Percentiles rank a stretch among this genome's conserved stretches.
These are phyloP conservation scores for Mycotypha africana DNA, from an alignment of 371 early-diverging fungal genomes.

Conservation along the genomic window DNA sequence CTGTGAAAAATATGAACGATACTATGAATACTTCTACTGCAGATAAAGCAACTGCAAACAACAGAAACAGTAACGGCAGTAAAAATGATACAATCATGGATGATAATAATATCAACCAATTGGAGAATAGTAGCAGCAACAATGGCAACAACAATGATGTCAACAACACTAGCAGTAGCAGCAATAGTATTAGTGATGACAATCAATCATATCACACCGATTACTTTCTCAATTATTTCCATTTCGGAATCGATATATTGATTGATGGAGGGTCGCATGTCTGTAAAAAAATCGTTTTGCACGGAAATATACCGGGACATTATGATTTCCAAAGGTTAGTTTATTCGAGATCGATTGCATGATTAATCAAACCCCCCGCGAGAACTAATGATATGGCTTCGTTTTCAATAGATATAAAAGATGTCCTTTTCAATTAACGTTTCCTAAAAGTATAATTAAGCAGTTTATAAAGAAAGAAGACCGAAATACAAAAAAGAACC, in stretches of 20 bases:
- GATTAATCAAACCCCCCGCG: too few species aligned
- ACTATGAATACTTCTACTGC: background rate
- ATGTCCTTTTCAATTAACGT: slow-evolving; percentile 44
- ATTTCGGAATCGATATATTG: slow-evolving; percentile 67
- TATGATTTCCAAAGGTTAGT: slow-evolving; percentile 67
- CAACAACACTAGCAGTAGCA: background rate
- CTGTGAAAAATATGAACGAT: slow-evolving; percentile 23
- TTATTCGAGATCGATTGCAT: too few species aligned
- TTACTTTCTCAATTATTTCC: slow-evolving; percentile 70
- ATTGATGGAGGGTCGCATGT: slow-evolving; percentile 66
- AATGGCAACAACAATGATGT: too few species aligned
- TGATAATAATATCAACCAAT: too few species aligned
- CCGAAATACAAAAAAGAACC: background rate
- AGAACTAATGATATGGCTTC: too few species aligned
- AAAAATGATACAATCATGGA: too few species aligned
- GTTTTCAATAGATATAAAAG: slow-evolving; percentile 50
- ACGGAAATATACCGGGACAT: slow-evolving; percentile 72
- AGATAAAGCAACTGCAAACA: background rate
- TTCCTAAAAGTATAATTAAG: slow-evolving; percentile 29
- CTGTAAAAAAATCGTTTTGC: slow-evolving; percentile 69
- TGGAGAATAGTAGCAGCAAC: too few species aligned
- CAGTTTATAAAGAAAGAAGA: background rate
- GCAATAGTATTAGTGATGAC: too few species aligned
- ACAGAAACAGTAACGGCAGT: background rate
- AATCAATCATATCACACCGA: slow-evolving; percentile 33